Evolutionary conservation across 2,329 filamentous ascomycete genomes (phyloP), one percentile per base, ranked within the genome.

Genomic region (Capronia epimyces): DNA sequence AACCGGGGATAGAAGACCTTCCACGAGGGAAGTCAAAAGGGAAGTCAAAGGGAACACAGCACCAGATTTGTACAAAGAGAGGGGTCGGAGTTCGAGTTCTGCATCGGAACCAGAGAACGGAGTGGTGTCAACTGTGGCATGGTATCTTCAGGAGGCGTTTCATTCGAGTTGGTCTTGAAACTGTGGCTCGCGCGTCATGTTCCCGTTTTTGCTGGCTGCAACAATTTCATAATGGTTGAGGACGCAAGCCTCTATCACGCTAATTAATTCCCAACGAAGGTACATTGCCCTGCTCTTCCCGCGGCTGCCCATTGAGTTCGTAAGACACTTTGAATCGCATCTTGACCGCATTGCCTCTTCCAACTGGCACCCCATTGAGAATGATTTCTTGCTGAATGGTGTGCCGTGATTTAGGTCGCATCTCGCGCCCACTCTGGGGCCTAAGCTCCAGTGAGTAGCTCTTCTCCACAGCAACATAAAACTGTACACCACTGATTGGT

Each of bases 381-480:
- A 84, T 75, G 56, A 96, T 89, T 15, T 82, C 78, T 69, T 97
- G 93, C 29, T 82, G 86, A 46, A 98, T 83, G 22, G 89, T 90
- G 62, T 79, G 80, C 66, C 84, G 81, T 64, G 88, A 84, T 10
- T 75, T 69, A 1, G 91, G 86, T 15, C 78, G 73, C 43, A 98
- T 79, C 21, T 78, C 77, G 51, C 89, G 83, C 20, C 89, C 87
- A 0, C 86, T 89, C 67, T 97, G 93, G 1, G 89, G 90, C 61
- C 88, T 83, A 21, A 97, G 80, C 63, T 87, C 80, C 18, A 96
- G 77, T 54, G 86, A 83, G 66, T 85, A 93, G 55, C 84, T 85
- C 80, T 91, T 97, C 53, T 91, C 93, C 24, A 96, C 91, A 2
- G 93, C 93, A 32, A 95, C 77, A 67, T 95, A 88, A 64, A 96